A percentile compares a stretch with the other conserved stretches of the same genome.
These are phyloP conservation scores for Paracamarosporium sp. DNA, from an alignment of 2,329 filamentous ascomycete species.

Conservation along the genomic window DNA sequence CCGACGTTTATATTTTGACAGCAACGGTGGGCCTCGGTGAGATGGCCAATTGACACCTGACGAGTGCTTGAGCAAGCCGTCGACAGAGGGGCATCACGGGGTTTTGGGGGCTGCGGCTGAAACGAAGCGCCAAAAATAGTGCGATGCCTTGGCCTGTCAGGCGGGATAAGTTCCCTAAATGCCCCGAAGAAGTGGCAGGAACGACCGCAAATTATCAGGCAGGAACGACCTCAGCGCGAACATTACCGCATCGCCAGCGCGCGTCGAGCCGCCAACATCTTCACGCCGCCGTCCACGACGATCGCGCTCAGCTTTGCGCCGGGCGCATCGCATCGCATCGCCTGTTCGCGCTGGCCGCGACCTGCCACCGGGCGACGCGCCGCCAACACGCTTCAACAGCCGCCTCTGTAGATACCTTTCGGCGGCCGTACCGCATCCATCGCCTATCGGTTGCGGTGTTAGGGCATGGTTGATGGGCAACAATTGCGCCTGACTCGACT, in stretches of 20 bases:
- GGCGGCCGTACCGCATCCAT: conserved; percentile 12
- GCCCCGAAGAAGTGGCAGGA: conserved; percentile 30
- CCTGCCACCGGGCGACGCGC: conserved; percentile 5
- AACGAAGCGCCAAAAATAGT: conserved; percentile 23
- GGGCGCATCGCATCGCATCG: conserved; percentile 35
- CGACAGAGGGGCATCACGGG: not conserved
- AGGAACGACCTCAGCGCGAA: conserved; percentile 12
- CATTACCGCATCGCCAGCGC: conserved; percentile 20
- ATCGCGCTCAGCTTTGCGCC: conserved; percentile 25
- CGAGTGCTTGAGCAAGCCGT: not conserved
- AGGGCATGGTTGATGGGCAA: conserved; percentile 16
- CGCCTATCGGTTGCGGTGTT: conserved; percentile 2
- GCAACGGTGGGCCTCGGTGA: no score
- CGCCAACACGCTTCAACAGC: conserved; percentile 11
- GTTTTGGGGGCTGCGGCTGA: conserved; percentile 2
- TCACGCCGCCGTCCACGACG: conserved; percentile 11
- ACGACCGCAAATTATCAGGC: conserved; percentile 36
- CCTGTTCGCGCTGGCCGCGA: conserved; percentile 15
- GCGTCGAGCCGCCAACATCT: conserved; percentile 17
- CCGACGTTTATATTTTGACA: no score
- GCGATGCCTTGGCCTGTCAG: conserved; percentile 10
- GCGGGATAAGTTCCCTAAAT: conserved; percentile 30
- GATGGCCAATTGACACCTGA: no score
- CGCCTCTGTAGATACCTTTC: conserved; percentile 17
- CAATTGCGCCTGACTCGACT: conserved; percentile 27